phyloP scores from a whole-genome alignment of 345 rosid genomes.

The Kernera saxatilis region DNA sequence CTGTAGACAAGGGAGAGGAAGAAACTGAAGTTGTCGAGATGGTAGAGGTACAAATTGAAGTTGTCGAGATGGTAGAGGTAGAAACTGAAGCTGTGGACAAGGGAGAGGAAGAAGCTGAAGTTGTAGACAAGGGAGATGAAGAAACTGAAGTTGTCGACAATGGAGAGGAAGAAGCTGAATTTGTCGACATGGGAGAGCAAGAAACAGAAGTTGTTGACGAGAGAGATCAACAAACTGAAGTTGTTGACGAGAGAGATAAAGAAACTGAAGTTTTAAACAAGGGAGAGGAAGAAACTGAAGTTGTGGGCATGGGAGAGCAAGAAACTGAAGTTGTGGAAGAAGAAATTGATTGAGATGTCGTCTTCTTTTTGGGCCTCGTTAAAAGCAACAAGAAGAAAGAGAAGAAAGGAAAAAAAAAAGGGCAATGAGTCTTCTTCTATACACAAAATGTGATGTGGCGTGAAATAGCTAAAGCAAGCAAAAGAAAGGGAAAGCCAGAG shows the following conservation, averaged over 20 bases:
- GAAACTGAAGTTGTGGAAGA: neutral
- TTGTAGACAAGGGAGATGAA: neutral
- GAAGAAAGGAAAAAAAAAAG: neutral
- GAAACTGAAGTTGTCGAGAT: neutral
- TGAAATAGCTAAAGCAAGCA: neutral
- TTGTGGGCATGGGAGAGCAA: neutral
- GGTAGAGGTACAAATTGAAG: neutral
- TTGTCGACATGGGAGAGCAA: neutral
- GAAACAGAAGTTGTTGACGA: neutral
- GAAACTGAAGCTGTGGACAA: neutral
- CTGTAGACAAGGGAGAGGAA: neutral
- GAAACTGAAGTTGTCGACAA: neutral
- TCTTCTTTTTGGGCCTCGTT: neutral
- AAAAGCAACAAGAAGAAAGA: neutral
- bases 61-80: neutral
- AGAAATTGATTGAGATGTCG: slow-evolving; percentile 9
- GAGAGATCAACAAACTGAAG: neutral
- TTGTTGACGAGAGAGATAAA: neutral
- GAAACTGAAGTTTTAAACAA: neutral
- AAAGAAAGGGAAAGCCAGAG: neutral
- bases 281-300: neutral
- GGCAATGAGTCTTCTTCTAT: neutral
- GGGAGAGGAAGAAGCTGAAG: neutral
- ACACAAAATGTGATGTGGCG: slow-evolving; percentile 5
- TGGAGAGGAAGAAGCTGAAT: neutral